Percentiles rank a stretch among this genome's conserved stretches.
These are phyloP conservation scores for Begonia peltatifolia DNA, from an alignment of 306 rosid genomes.

Conservation along the genomic window DNA sequence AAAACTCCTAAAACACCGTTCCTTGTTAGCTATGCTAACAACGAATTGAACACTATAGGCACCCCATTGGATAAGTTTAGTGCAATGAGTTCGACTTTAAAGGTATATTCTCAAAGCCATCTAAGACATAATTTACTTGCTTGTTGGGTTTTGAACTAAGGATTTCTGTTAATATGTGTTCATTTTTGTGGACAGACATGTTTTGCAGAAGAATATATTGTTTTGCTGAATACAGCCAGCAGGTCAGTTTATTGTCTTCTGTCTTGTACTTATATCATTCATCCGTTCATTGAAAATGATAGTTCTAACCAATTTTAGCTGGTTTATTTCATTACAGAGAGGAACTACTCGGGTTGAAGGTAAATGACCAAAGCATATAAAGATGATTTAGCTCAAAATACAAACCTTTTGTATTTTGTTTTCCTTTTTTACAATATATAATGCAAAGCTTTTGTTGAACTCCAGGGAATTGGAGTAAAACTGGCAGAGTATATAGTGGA, in stretches of 20 bases:
- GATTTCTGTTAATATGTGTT: neutral
- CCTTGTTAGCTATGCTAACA: conserved; percentile 14
- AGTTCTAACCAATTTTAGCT: too few species aligned
- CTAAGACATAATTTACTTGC: neutral
- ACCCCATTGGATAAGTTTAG: conserved; percentile 67
- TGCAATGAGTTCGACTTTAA: conserved; percentile 37
- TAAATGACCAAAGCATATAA: neutral
- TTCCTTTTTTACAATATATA: neutral
- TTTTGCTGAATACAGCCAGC: conserved; percentile 76
- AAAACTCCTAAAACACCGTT: conserved; percentile 32
- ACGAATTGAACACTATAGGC: conserved; percentile 14
- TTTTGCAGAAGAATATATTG: conserved; percentile 58
- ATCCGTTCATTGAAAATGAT: too few species aligned
- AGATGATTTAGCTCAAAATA: too few species aligned
- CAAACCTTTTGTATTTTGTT: neutral
- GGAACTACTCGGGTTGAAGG: neutral
- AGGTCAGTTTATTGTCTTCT: conserved; percentile 31
- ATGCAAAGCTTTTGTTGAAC: neutral
- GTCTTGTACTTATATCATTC: neutral
- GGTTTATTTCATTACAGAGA: neutral
- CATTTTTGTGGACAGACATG: conserved; percentile 27
- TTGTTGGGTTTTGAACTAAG: neutral
- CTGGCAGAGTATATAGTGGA: conserved; percentile 73
- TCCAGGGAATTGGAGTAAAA: conserved; percentile 75
- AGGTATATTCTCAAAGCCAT: conserved; percentile 27